Base-by-base conservation (phyloP, 2,329 filamentous ascomycete genomes). In the Pezicula carpinea region DNA sequence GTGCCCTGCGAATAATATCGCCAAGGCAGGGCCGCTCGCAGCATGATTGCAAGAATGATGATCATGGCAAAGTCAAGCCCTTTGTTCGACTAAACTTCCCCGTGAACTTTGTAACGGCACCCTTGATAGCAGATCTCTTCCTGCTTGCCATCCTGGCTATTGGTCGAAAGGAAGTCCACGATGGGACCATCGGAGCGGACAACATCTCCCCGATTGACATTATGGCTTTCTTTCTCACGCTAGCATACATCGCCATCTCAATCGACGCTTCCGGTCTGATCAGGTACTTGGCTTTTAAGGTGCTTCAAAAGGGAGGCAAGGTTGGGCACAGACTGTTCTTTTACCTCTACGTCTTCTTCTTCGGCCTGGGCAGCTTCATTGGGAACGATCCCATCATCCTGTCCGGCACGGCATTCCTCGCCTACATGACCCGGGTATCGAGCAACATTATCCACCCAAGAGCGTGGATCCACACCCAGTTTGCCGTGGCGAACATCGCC, bases 351-450 rank as follows among this genome's bases (percentile, higher is more conserved):
- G 65, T 72, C 32, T 88, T 89, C 68, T 89, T 88, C 69, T 87
- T 87, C 53, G 62, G 64, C 4, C 64, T 89, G 1, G 83, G 83
- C 2, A 79, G 69, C 58, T 84, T 85, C 55, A 83, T 89, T 42
- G 85, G 85, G 6, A 89, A 89, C 49, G 85, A 89, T 53, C 85
- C 85, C 0, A 83, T 89, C 52, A 87, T 89, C 44, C 66, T 89
- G 0, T 87, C 84, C 0, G 85, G 85, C 1, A 89, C 85, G 0
- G 78, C 85, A 0, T 89, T 89, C 47, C 73, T 89, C 11, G 82
- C 85, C 3, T 89, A 89, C 64, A 87, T 89, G 83, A 89, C 84
- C 0, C 73, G 83, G 6, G 83, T 87, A 0, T 87, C 84, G 0
- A 82, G 77, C 64, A 89, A 89, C 53, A 89, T 89, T 48, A 67